Percentiles rank a stretch among this genome's conserved stretches.
These are phyloP conservation scores for Chrysanthemum seticuspe DNA, from an alignment of 129 eudicot species.

Conservation along the genomic window DNA sequence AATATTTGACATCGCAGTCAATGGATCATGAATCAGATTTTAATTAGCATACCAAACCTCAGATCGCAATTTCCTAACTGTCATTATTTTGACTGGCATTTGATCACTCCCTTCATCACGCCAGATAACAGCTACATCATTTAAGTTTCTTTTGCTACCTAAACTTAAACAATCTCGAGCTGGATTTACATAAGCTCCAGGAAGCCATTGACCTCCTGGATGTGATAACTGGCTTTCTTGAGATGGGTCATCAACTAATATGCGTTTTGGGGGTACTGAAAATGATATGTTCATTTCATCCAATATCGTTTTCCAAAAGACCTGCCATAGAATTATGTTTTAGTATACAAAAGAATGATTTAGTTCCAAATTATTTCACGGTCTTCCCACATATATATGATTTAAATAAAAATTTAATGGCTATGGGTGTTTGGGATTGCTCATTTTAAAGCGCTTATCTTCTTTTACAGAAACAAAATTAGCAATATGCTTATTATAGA, in stretches of 20 bases:
- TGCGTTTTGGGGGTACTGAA: slow-evolving; percentile 56
- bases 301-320: slow-evolving; percentile 63
- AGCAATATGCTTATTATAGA: too few species aligned
- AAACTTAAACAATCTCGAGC: slow-evolving; percentile 66
- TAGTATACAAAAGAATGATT: neutral
- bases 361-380: slow-evolving; percentile 8
- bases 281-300: slow-evolving; percentile 69
- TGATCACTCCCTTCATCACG: slow-evolving; percentile 79
- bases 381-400: neutral
- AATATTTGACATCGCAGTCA: neutral
- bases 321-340: slow-evolving; percentile 33
- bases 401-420: neutral
- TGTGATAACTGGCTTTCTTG: slow-evolving; percentile 36
- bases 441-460: too few species aligned
- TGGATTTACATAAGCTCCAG: slow-evolving; percentile 70
- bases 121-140: slow-evolving; percentile 62
- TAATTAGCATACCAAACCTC: slow-evolving; percentile 68
- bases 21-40: neutral
- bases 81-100: slow-evolving; percentile 56
- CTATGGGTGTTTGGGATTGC: too few species aligned
- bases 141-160: slow-evolving; percentile 40
- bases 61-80: slow-evolving; percentile 58
- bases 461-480: neutral
- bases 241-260: slow-evolving; percentile 49
- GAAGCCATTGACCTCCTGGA: slow-evolving; percentile 96